Percentiles rank a stretch among this genome's conserved stretches.
phyloP scores from a whole-genome alignment of 129 eudicot genomes.

The Logfia minima region DNA sequence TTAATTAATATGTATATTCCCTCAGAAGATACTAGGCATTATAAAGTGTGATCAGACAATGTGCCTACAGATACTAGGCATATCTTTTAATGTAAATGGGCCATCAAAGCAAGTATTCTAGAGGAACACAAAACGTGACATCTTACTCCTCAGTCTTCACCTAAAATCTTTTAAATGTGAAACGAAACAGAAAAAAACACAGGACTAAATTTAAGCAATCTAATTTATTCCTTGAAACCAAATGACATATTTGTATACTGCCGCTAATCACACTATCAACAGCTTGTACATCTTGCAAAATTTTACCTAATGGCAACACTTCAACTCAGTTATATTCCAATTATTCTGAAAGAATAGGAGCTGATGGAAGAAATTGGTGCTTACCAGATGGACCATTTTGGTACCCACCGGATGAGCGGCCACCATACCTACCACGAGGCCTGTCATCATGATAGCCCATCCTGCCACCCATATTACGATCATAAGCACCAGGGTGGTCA shows the following conservation, averaged over 20 bases:
- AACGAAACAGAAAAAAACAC: background rate
- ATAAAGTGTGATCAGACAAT: background rate
- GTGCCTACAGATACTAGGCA: background rate
- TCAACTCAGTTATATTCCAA: background rate
- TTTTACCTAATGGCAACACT: background rate
- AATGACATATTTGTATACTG: constrained; percentile 1
- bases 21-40: background rate
- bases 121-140: background rate
- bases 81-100: background rate
- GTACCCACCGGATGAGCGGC: constrained; percentile 79
- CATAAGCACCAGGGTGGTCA: constrained; percentile 82
- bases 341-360: constrained; percentile 20
- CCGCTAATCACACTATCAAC: constrained; percentile 9
- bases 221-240: background rate
- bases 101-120: background rate
- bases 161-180: background rate
- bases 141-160: constrained; percentile 16
- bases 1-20: background rate
- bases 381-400: constrained; percentile 73
- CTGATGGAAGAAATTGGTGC: constrained; percentile 23
- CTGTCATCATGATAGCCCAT: constrained; percentile 86
- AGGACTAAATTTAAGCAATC: background rate
- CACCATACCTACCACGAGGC: constrained; percentile 81
- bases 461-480: constrained; percentile 81
- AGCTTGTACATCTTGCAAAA: background rate